phyloP scores from a whole-genome alignment of 345 rosid species.

The Crucihimalaya himalaica region DNA sequence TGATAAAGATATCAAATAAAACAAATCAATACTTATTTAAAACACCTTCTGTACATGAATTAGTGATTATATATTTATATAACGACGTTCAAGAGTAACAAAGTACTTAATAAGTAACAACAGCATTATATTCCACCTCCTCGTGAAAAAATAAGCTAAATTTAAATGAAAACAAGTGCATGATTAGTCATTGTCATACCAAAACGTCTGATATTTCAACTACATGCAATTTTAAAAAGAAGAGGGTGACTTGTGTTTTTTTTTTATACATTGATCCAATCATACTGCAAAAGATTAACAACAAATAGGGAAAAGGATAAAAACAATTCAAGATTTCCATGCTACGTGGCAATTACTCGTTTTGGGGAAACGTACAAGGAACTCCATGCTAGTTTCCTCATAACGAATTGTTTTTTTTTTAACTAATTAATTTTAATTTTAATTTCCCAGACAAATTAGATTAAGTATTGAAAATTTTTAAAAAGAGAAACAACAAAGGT shows the following conservation, averaged over 20 bases:
- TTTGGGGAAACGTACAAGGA: conserved; percentile 38
- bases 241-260: background rate
- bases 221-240: background rate
- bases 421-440: background rate
- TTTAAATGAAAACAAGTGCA: background rate
- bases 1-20: too few species aligned
- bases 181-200: background rate
- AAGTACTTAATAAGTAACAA: background rate
- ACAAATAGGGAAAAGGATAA: background rate
- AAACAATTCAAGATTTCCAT: background rate
- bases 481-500: background rate
- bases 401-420: background rate
- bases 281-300: background rate
- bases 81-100: background rate
- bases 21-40: too few species aligned
- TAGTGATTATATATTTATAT: too few species aligned
- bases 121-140: background rate
- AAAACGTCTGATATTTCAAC: too few species aligned
- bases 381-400: conserved; percentile 30
- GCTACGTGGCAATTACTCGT: conserved; percentile 34
- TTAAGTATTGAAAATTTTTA: background rate
- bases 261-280: background rate
- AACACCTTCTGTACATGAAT: too few species aligned
- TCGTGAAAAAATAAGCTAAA: too few species aligned
- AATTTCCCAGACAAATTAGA: background rate